Percentiles rank a stretch among this genome's conserved stretches.
Evolutionary conservation across 2,329 filamentous ascomycete genomes (phyloP).

Genomic region (Helicocarpus griseus): DNA sequence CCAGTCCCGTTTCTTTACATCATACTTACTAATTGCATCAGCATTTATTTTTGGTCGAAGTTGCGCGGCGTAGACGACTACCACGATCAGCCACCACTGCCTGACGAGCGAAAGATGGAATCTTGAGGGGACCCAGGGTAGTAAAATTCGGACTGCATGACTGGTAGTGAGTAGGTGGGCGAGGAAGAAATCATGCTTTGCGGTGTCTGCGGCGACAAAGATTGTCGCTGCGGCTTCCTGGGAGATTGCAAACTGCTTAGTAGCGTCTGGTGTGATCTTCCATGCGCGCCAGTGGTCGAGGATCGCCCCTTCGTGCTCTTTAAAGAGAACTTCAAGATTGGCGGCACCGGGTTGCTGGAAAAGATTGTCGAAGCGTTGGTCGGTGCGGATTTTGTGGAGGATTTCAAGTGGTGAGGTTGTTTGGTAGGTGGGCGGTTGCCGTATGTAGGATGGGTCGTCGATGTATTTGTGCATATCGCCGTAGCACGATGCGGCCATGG

Average conservation of each 20-base stretch:
- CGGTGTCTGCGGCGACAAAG: conserved; percentile 25
- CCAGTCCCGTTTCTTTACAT: conserved; percentile 63
- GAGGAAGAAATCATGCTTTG: conserved; percentile 72
- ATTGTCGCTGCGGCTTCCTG: conserved; percentile 45
- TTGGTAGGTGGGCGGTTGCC: conserved; percentile 45
- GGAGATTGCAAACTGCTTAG: conserved; percentile 64
- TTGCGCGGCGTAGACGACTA: conserved; percentile 68
- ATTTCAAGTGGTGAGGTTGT: conserved; percentile 60
- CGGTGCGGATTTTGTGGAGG: conserved; percentile 56
- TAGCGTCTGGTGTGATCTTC: conserved; percentile 53
- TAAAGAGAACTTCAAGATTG: conserved; percentile 60
- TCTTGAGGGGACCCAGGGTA: conserved; percentile 64
- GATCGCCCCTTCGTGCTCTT: conserved; percentile 57
- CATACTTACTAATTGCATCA: conserved; percentile 51
- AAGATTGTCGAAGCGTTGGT: conserved; percentile 59
- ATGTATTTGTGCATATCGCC: conserved; percentile 50
- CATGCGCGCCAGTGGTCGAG: conserved; percentile 90
- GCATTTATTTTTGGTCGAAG: conserved; percentile 61
- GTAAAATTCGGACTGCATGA: conserved; percentile 76
- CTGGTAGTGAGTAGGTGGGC: conserved; percentile 75
- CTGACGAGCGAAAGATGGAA: conserved; percentile 66
- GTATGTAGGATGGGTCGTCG: conserved; percentile 62
- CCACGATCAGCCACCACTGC: conserved; percentile 80
- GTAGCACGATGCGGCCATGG: conserved; percentile 54
- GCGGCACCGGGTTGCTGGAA: conserved; percentile 49